Evolutionary conservation across 371 early-diverging fungal genomes (phyloP), one percentile per base, ranked within the genome.

Genomic region (Dinochytrium kinnereticum): DNA sequence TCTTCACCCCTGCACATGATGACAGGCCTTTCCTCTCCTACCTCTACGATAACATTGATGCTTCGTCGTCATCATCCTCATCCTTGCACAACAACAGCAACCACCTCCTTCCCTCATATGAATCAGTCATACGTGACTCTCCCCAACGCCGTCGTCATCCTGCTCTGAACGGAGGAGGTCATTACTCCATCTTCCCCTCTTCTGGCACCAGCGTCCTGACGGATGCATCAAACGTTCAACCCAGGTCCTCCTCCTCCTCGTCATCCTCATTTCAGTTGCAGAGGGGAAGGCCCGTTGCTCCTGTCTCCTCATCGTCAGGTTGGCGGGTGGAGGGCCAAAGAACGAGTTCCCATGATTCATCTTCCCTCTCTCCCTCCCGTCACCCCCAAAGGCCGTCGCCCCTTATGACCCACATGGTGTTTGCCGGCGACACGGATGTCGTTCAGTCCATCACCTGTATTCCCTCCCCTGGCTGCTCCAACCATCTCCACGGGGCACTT

Each of bases 401-500:
- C 7, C 19, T 13, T 19, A 13, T 19, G 44, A 44, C 44, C 19
- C 44, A 44, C 44, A 13, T 19, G 7, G 19, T 19, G 13, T 19
- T 44, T 19, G 19, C 44, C 19, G 44, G 44, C 7, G 44, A 44
- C 19, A 7, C 44, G 13, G 44, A 44, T 19, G 19, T 44, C 19
- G 19, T 44, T 19, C 7, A 7, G 13, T 44, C 44, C 19, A 19
- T 44, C 44, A 19, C 7, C 19, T 44, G 44, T 19, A 7, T 44
- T 44, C 57, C 57, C 10, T 5, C 57, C 26, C 24, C 57, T 5
- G 24, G 24, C 10, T 5, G 13, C 57, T n/a, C 57, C n/a, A 57
- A 57, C 57, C n/a, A 26, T 30, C 57, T 57, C 31, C 57, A 57
- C 5, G 57, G 57, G 15, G 57, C 57, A 7, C 57, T 57, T 10